Percentiles rank a stretch among this genome's conserved stretches.
Conservation (phyloP, 208 protist genomes). For the Strigomonas galati region DNA sequence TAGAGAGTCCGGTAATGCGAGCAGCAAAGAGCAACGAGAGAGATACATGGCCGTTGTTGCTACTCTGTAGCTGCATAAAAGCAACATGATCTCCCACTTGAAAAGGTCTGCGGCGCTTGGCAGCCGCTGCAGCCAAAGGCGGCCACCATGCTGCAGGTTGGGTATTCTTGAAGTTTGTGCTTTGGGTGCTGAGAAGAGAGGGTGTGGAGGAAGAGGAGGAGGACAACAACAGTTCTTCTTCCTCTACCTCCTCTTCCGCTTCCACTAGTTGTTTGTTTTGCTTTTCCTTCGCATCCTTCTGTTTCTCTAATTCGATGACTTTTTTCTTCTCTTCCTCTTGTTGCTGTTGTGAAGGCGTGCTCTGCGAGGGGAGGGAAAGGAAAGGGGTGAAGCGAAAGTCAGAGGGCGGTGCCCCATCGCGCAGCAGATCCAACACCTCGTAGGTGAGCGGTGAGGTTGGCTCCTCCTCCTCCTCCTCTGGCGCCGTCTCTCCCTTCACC, state of each 20-base stretch:
- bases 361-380: neutral
- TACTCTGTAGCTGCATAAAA: neutral
- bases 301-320: conserved; percentile 16
- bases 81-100: neutral
- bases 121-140: neutral
- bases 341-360: neutral
- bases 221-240: neutral
- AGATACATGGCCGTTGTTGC: too few relatives aligned
- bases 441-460: neutral
- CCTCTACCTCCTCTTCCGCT: neutral
- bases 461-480: neutral
- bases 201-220: neutral
- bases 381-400: neutral
- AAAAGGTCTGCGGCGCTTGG: neutral
- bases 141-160: neutral
- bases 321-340: neutral
- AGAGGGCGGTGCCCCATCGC: neutral
- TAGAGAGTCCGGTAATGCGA: neutral
- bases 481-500: too few relatives aligned
- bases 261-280: neutral
- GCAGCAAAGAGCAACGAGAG: neutral
- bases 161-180: too few relatives aligned
- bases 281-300: neutral
- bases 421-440: neutral
- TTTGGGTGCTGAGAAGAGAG: too few relatives aligned